Conservation (phyloP, 305 asterid genomes). For the Fraxinus ornus region DNA sequence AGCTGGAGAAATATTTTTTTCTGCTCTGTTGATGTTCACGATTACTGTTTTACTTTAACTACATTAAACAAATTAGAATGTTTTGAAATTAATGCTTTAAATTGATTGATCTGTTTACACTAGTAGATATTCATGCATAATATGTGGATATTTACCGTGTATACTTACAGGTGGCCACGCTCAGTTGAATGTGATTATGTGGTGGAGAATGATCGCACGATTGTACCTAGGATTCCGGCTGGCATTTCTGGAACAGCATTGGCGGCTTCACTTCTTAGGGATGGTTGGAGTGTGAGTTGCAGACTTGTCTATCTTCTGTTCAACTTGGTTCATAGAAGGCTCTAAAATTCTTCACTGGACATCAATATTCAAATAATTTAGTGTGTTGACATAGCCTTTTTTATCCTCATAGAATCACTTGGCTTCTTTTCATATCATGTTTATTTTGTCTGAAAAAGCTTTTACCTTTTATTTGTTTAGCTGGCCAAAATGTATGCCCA, state of each 20-base stretch:
- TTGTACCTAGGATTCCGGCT: slow-evolving; percentile 67
- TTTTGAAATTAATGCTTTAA: background rate
- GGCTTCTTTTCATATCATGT: no score
- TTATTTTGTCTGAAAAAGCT: no score
- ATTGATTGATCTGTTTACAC: background rate
- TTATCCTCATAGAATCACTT: no score
- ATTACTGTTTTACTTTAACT: background rate
- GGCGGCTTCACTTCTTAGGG: slow-evolving; percentile 96
- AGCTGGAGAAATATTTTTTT: background rate
- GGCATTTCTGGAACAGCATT: slow-evolving; percentile 96
- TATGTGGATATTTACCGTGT: slow-evolving; percentile 1
- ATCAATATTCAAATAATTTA: no score
- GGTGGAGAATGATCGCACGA: slow-evolving; percentile 60
- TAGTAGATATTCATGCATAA: background rate
- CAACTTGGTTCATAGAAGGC: slow-evolving; percentile 1
- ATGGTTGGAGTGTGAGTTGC: slow-evolving; percentile 94
- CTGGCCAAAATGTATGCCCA: no score
- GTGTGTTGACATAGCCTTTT: no score
- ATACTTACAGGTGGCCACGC: slow-evolving; percentile 38
- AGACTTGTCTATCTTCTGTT: slow-evolving; percentile 54
- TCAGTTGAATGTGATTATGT: slow-evolving; percentile 39
- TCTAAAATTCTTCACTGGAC: background rate
- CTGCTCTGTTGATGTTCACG: background rate
- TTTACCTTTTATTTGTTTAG: no score
- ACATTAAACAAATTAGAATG: background rate